Evolutionary conservation across 106 monocot genomes (phyloP), one percentile per base, ranked within the genome.

Genomic region (Cymbidium sinense): DNA sequence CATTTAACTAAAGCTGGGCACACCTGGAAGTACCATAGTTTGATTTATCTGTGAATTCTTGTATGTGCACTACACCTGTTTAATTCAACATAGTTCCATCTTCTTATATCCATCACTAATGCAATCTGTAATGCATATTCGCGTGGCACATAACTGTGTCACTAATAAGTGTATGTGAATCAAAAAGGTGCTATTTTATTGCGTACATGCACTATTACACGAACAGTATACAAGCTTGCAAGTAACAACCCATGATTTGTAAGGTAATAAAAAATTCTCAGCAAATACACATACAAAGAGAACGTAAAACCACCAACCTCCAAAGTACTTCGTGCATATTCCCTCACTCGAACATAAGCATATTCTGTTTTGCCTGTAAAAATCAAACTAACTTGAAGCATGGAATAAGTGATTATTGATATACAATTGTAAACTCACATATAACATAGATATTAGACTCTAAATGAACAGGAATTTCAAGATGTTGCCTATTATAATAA

Each of bases 341-440:
- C 89, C 78, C 82, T 89, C 21, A 93, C 89, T 76, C 78, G 77
- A 82, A 87, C 71, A 85, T 84, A 93, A 30, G 88, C 88, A 86
- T 96, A 96, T 81, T 96, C 93, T 51, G 76, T 77, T 78, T 96
- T 96, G 36, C 93, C 96, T 96, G 81, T 43, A 91, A 82, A 27
- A 61, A 50, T 30, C 6, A 35, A 71, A 34, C 35, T 21, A 20
- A 18, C 5, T 18, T 15, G 17, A 54, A 19, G 19, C 1, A 3
- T 2, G 54, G 2, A 54, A 54, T 19, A 1, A 54, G 54, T 19
- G 21, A 21, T n/a, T 54, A 54, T 54, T 18, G 3, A 54, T 54
- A 54, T 20, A 54, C 54, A 54, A 54, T 54, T 0, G 8, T 3
- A 54, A 54, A 54, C 20, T 54, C 5, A 19, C 17, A 54, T 15